Evolutionary conservation across 139 green algal species (phyloP).

Genomic region (Picochlorum costavermella): DNA sequence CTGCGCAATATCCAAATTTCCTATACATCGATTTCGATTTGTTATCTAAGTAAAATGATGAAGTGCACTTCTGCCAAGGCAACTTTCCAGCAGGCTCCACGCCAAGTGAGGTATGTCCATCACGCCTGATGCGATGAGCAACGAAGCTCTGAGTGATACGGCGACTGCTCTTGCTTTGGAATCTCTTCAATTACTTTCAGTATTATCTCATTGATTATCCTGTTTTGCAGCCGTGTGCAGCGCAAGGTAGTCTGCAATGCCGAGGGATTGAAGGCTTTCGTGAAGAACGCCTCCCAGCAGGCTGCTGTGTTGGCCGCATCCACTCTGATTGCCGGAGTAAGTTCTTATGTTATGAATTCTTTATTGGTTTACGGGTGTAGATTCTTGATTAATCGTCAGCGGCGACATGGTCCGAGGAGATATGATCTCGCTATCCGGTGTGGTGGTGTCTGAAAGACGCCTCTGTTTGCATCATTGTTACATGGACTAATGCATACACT

Average conservation of each 20-base stretch:
- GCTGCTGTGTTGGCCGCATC: slow-evolving; percentile 47
- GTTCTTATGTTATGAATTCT: slow-evolving; percentile 11
- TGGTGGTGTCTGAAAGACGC: background rate
- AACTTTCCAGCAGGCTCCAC: slow-evolving; percentile 11
- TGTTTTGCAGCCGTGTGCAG: slow-evolving; percentile 13
- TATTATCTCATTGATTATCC: no score
- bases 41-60: slow-evolving; percentile 1
- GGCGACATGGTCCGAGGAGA: no score
- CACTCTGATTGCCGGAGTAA: slow-evolving; percentile 66
- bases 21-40: background rate
- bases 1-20: background rate
- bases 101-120: slow-evolving; percentile 6
- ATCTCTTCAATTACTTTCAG: no score
- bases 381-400: background rate
- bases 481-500: background rate
- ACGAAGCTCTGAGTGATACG: no score
- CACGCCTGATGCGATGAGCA: no score
- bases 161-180: no score
- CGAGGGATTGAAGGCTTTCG: slow-evolving; percentile 19
- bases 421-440: background rate
- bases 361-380: background rate
- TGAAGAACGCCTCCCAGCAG: slow-evolving; percentile 23
- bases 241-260: slow-evolving; percentile 28
- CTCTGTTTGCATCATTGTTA: background rate
- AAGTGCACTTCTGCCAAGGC: slow-evolving; percentile 11